Evolutionary conservation across 768 basidiomycete species (phyloP).

Genomic region (Xanthoconium purpureum): DNA sequence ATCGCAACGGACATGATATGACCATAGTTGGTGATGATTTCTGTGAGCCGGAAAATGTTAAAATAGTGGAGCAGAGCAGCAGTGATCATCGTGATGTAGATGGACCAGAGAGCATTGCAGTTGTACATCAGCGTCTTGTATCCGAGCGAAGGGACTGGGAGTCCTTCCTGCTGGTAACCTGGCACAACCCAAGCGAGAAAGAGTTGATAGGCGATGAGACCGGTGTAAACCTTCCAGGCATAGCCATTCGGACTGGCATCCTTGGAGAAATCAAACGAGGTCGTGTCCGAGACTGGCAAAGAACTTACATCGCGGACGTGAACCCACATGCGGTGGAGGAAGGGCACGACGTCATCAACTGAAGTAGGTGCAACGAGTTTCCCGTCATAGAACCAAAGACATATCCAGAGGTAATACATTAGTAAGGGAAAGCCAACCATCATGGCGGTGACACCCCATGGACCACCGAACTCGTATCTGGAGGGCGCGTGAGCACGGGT

Average conservation of each 20-base stretch:
- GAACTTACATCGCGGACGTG: conserved; percentile 71
- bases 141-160: conserved; percentile 90
- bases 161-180: conserved; percentile 90
- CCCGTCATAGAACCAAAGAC: conserved; percentile 94
- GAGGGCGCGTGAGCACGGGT: conserved; percentile 1
- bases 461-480: conserved; percentile 97
- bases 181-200: conserved; percentile 88
- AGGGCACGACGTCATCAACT: conserved; percentile 68
- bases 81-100: conserved; percentile 80
- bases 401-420: conserved; percentile 99
- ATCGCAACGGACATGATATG: conserved; percentile 94
- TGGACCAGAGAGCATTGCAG: conserved; percentile 87
- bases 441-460: conserved; percentile 85
- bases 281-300: neutral
- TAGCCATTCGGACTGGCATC: conserved; percentile 88
- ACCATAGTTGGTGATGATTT: conserved; percentile 95
- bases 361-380: conserved; percentile 68
- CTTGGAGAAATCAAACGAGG: conserved; percentile 38
- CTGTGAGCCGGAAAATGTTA: conserved; percentile 83
- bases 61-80: conserved; percentile 74
- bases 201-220: conserved; percentile 86
- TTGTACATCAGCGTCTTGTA: conserved; percentile 95
- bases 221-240: conserved; percentile 87
- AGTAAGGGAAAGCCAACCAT: conserved; percentile 92
- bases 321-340: conserved; percentile 78